These are phyloP conservation scores for Kodamaea kakaduensis DNA, from an alignment of 805 yeast species.

Conservation along the genomic window DNA sequence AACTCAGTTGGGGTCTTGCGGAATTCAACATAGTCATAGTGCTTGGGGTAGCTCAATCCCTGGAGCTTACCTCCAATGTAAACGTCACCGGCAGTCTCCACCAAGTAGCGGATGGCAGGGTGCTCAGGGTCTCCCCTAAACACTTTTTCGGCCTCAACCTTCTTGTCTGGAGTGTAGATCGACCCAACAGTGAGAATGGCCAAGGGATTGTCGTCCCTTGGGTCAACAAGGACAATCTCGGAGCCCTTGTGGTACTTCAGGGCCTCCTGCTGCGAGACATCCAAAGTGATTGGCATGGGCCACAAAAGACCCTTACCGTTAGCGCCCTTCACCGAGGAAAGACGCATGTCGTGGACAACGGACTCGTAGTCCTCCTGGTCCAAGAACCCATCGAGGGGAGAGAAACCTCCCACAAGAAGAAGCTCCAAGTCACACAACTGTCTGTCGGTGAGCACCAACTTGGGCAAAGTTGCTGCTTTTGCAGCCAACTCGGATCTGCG, in stretches of 20 bases:
- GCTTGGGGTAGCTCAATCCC: constrained; percentile 79
- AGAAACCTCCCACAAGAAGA: constrained; percentile 90
- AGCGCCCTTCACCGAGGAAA: constrained; percentile 43
- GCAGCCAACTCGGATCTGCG: constrained; percentile 51
- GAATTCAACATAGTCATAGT: constrained; percentile 83
- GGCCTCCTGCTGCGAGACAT: constrained; percentile 54
- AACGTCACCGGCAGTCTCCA: constrained; percentile 70
- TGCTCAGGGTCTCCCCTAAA: constrained; percentile 97
- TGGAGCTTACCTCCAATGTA: constrained; percentile 87
- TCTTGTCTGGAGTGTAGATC: constrained; percentile 77
- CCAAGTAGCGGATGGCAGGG: constrained; percentile 79
- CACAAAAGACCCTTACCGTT: constrained; percentile 64
- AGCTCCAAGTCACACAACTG: constrained; percentile 92
- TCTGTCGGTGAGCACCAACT: constrained; percentile 68
- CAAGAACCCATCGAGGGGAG: constrained; percentile 71
- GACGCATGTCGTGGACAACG: constrained; percentile 66
- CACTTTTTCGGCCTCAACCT: constrained; percentile 74
- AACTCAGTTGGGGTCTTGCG: constrained; percentile 90
- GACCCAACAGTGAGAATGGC: constrained; percentile 81
- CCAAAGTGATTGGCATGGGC: constrained; percentile 92
- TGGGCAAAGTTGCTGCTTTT: constrained; percentile 51
- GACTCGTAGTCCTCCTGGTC: constrained; percentile 63
- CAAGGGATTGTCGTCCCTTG: constrained; percentile 71
- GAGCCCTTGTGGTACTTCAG: constrained; percentile 48
- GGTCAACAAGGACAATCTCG: constrained; percentile 71